Evolutionary conservation across 257 asterid genomes (phyloP).

Genomic region (Solanum clarkiae): DNA sequence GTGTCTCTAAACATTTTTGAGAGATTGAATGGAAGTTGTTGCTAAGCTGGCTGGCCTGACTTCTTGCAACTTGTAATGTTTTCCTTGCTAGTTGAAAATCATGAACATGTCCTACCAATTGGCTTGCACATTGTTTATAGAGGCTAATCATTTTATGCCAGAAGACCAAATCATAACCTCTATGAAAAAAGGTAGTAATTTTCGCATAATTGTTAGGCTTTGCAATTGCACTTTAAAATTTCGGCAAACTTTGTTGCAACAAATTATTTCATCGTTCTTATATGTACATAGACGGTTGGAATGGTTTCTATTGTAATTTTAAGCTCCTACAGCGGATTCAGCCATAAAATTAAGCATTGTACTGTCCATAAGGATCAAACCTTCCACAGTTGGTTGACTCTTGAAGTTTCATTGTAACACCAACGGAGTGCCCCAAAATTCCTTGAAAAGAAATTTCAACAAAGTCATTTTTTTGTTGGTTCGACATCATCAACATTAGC

Average conservation of each 20-base stretch:
- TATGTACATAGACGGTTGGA: neutral
- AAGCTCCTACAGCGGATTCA: neutral
- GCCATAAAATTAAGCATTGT: neutral
- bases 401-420: neutral
- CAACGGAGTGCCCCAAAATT: neutral
- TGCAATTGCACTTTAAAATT: neutral
- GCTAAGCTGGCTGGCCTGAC: neutral
- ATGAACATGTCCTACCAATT: slow-evolving; percentile 4
- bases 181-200: neutral
- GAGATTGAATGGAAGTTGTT: neutral
- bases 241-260: neutral
- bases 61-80: neutral
- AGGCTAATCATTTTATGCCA: slow-evolving; percentile 1
- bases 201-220: neutral
- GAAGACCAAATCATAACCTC: neutral
- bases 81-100: neutral
- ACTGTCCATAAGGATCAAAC: neutral
- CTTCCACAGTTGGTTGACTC: neutral
- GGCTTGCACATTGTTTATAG: neutral
- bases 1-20: neutral
- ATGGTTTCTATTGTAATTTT: neutral
- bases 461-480: neutral
- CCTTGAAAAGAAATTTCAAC: neutral
- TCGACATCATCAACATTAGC: neutral
- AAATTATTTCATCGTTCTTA: neutral